These are phyloP conservation scores for Ceriops decandra DNA, from an alignment of 345 rosid genomes.

Conservation along the genomic window DNA sequence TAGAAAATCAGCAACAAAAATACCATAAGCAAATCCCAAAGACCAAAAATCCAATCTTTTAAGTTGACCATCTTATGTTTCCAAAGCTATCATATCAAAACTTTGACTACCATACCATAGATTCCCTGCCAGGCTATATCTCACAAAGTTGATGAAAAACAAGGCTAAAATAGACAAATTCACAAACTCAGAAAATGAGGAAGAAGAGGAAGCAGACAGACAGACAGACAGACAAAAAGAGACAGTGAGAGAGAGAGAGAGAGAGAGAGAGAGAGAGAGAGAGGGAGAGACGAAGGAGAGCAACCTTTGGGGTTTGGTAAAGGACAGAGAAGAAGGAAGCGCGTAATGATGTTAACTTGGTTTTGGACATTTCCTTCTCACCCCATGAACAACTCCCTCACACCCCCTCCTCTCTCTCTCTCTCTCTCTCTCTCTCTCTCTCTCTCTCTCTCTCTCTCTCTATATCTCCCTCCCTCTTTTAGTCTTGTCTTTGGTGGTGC, in stretches of 20 bases:
- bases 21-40: neutral
- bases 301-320: slow-evolving; percentile 18
- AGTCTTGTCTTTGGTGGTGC: neutral
- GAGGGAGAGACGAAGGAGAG: neutral
- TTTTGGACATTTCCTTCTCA: slow-evolving; percentile 18
- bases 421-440: neutral
- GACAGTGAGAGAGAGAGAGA: neutral
- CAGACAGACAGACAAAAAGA: neutral
- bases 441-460: neutral
- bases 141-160: too few relatives aligned
- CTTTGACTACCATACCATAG: neutral
- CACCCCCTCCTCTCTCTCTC: neutral
- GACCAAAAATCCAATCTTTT: slow-evolving; percentile 5
- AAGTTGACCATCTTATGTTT: slow-evolving; percentile 12
- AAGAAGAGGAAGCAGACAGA: neutral
- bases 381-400: neutral
- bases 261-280: too few relatives aligned
- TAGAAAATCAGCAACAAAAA: neutral
- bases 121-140: neutral
- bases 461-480: too few relatives aligned
- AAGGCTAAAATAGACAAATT: neutral
- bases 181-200: neutral
- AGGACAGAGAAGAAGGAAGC: slow-evolving; percentile 13
- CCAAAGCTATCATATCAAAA: slow-evolving; percentile 15
- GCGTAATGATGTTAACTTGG: slow-evolving; percentile 17